Evolutionary conservation across 306 rosid species (phyloP).

Genomic region (Lagenaria siceraria): DNA sequence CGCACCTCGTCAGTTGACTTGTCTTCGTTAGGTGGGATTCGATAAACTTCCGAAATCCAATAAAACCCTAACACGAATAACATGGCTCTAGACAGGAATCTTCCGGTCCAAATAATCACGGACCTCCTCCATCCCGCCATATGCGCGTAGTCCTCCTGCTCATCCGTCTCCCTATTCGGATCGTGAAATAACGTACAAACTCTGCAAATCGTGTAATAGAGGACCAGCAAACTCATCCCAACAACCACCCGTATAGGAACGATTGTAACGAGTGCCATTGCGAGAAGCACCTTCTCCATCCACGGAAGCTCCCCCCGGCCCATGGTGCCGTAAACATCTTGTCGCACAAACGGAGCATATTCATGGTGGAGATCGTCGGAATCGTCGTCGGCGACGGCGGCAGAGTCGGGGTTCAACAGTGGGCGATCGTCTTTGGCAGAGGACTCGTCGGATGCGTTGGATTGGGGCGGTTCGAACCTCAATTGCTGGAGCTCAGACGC

Average conservation of each 20-base stretch:
- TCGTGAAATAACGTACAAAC: conserved; percentile 46
- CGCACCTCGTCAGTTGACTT: conserved; percentile 31
- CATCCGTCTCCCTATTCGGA: conserved; percentile 59
- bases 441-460: conserved; percentile 13
- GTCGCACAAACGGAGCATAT: conserved; percentile 61
- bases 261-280: conserved; percentile 50
- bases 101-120: conserved; percentile 52
- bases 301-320: conserved; percentile 71
- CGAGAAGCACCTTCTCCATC: conserved; percentile 61
- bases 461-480: conserved; percentile 27
- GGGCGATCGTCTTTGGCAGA: conserved; percentile 39
- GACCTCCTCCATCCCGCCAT: conserved; percentile 66
- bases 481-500: conserved; percentile 62
- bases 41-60: conserved; percentile 52
- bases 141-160: conserved; percentile 81
- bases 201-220: conserved; percentile 68
- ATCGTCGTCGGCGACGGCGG: conserved; percentile 13
- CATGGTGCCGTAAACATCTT: conserved; percentile 77
- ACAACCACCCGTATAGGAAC: conserved; percentile 59
- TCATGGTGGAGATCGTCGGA: conserved; percentile 63
- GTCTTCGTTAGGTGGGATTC: conserved; percentile 7
- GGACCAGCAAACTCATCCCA: conserved; percentile 25
- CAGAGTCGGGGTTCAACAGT: conserved; percentile 49
- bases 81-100: conserved; percentile 58
- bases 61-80: conserved; percentile 76